Conservation (phyloP, 1,284 basidiomycete genomes). For the Microbotryum saponariae region DNA sequence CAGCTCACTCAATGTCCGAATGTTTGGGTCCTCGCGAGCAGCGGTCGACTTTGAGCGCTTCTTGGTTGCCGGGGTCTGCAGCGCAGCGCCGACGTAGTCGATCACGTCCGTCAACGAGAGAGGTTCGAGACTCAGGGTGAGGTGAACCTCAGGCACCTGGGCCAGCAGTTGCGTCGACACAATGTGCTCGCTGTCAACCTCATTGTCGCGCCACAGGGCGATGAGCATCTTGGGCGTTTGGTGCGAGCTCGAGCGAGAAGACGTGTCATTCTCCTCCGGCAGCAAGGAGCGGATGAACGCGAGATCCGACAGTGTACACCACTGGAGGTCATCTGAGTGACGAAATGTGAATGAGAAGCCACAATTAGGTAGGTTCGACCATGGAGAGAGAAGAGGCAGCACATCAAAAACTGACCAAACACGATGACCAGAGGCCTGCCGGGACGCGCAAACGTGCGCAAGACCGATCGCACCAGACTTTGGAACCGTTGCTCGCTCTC, state of each 20-base stretch:
- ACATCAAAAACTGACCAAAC: constrained; percentile 12
- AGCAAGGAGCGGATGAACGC: constrained; percentile 25
- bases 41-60: too few relatives aligned
- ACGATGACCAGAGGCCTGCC: constrained; percentile 25
- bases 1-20: constrained; percentile 6
- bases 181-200: constrained; percentile 21
- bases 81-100: constrained; percentile 10
- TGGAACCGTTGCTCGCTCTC: constrained; percentile 26
- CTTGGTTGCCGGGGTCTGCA: constrained; percentile 5
- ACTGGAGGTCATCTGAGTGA: constrained; percentile 24
- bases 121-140: constrained; percentile 16
- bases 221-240: constrained; percentile 20
- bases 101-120: constrained; percentile 12
- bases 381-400: too few relatives aligned
- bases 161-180: constrained; percentile 19
- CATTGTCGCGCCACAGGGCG: constrained; percentile 27
- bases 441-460: constrained; percentile 19
- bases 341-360: too few relatives aligned
- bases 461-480: constrained; percentile 13
- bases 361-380: too few relatives aligned
- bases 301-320: constrained; percentile 21
- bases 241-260: background rate
- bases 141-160: constrained; percentile 1
- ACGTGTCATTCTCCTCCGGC: background rate
- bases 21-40: constrained; percentile 1